Conservation (phyloP, 768 basidiomycete genomes). For the Calocybe cyanea region DNA sequence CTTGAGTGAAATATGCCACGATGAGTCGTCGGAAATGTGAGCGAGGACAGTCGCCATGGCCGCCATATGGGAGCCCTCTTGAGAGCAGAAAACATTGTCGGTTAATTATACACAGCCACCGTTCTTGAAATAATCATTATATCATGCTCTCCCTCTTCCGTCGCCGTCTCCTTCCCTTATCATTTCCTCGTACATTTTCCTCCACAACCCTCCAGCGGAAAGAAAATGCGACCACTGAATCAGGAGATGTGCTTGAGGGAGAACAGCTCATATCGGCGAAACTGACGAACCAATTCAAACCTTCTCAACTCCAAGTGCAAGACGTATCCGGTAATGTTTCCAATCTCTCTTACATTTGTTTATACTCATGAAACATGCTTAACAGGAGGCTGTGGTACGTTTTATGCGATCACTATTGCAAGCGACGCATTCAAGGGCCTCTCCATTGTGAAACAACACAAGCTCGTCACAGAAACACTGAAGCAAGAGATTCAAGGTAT, state of each 20-base stretch:
- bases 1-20: too few relatives aligned
- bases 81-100: constrained; percentile 19
- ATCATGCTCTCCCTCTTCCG: constrained; percentile 30
- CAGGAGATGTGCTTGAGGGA: constrained; percentile 37
- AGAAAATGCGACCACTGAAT: constrained; percentile 13
- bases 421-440: constrained; percentile 85
- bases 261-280: constrained; percentile 72
- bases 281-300: constrained; percentile 69
- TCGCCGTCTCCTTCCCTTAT: constrained; percentile 25
- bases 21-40: too few relatives aligned
- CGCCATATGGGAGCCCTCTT: constrained; percentile 10
- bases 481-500: constrained; percentile 89
- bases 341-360: not conserved
- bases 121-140: too few relatives aligned
- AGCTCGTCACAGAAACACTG: constrained; percentile 78
- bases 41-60: too few relatives aligned
- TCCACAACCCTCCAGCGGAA: constrained; percentile 17
- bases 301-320: constrained; percentile 79
- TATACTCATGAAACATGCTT: not conserved
- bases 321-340: constrained; percentile 82
- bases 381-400: constrained; percentile 93
- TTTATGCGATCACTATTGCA: constrained; percentile 89
- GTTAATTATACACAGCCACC: not conserved
- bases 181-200: constrained; percentile 27
- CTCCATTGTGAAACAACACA: constrained; percentile 89